Percentiles rank a stretch among this genome's conserved stretches.
These are phyloP conservation scores for Saccharomyces hybrid DNA, from an alignment of 1,139 yeast genomes.

Conservation along the genomic window DNA sequence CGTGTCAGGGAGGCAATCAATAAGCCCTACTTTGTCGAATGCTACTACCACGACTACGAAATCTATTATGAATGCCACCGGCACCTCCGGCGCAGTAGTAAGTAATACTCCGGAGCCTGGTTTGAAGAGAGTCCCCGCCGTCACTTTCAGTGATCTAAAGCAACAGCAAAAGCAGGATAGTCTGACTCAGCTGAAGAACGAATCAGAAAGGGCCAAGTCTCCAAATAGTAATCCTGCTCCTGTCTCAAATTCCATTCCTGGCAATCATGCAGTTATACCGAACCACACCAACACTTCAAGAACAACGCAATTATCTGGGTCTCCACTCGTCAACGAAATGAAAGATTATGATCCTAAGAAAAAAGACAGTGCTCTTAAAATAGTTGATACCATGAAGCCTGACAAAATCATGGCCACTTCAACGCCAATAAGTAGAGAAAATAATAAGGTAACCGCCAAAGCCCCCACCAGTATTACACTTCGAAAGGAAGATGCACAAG, in stretches of 20 bases:
- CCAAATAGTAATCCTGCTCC: not conserved
- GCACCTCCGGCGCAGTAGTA: constrained; percentile 33
- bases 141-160: constrained; percentile 31
- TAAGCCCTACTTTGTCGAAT: not conserved
- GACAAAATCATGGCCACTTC: not conserved
- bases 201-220: not conserved
- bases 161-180: constrained; percentile 45
- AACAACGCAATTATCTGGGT: not conserved
- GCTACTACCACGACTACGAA: constrained; percentile 23
- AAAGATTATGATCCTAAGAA: not conserved
- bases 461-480: constrained; percentile 14
- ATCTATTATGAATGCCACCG: constrained; percentile 31
- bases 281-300: not conserved
- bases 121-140: constrained; percentile 31
- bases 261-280: not conserved
- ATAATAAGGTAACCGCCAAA: not conserved
- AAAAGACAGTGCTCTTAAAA: not conserved
- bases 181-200: not conserved
- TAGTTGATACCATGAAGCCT: not conserved
- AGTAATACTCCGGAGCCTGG: constrained; percentile 32
- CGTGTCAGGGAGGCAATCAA: not conserved
- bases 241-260: not conserved
- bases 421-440: not conserved
- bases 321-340: not conserved
- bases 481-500: not conserved